These are phyloP conservation scores for Calonectria honghensis DNA, from an alignment of 2,329 filamentous ascomycete species.

Conservation along the genomic window DNA sequence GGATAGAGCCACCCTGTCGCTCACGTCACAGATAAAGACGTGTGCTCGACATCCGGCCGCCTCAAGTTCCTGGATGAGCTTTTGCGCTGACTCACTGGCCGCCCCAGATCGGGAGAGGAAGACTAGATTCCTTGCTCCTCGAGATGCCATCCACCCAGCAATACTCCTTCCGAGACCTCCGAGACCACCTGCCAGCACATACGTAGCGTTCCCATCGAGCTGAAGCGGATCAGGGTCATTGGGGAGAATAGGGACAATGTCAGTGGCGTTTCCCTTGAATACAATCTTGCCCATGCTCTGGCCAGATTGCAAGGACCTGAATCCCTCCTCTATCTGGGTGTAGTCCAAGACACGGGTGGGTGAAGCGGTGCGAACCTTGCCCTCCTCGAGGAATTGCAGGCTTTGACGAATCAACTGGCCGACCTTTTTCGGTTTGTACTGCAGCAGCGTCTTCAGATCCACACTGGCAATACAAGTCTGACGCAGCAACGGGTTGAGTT, in stretches of 20 bases:
- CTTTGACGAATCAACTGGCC: conserved; percentile 19
- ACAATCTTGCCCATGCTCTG: conserved; percentile 42
- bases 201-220: neutral
- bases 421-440: conserved; percentile 20
- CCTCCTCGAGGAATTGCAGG: conserved; percentile 4
- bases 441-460: conserved; percentile 3
- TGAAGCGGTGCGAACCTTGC: conserved; percentile 20
- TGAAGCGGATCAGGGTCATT: neutral
- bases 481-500: conserved; percentile 58
- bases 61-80: conserved; percentile 44
- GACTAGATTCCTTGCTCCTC: conserved; percentile 52
- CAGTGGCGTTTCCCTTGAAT: neutral
- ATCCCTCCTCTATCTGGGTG: conserved; percentile 28
- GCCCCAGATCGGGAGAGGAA: conserved; percentile 56
- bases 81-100: conserved; percentile 43
- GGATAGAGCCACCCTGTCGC: conserved; percentile 1
- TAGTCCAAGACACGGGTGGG: conserved; percentile 17
- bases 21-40: conserved; percentile 25
- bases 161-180: conserved; percentile 37
- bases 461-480: conserved; percentile 19
- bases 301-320: conserved; percentile 39
- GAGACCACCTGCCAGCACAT: conserved; percentile 34
- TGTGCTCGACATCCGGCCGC: conserved; percentile 4
- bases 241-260: conserved; percentile 31
- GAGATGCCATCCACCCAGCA: conserved; percentile 32